These are phyloP conservation scores for Cochlearia excelsa DNA, from an alignment of 345 rosid genomes.

Conservation along the genomic window DNA sequence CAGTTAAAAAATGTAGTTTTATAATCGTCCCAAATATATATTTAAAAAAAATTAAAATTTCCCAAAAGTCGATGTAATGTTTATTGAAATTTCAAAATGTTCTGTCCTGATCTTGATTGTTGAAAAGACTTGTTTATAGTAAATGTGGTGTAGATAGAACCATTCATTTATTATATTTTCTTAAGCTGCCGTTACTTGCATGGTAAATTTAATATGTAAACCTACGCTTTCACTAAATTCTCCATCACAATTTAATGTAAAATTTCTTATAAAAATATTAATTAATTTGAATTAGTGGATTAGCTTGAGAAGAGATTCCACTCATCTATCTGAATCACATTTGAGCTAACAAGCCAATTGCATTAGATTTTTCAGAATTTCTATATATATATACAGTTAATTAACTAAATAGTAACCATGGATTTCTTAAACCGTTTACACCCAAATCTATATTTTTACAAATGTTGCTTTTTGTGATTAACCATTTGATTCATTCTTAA, in stretches of 20 bases:
- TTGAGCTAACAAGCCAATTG: constrained; percentile 23
- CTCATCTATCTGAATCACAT: constrained; percentile 7
- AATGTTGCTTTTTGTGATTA: neutral
- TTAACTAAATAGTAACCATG: constrained; percentile 17
- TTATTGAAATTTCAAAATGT: too few species aligned
- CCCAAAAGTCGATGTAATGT: too few species aligned
- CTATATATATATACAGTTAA: constrained; percentile 8
- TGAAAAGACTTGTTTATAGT: too few species aligned
- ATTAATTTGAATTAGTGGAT: neutral
- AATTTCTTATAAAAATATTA: neutral
- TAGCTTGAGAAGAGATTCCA: constrained; percentile 14
- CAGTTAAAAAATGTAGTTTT: too few species aligned
- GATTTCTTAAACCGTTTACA: constrained; percentile 8
- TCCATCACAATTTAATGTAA: neutral
- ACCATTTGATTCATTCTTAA: too few species aligned
- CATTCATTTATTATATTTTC: too few species aligned
- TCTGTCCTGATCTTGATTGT: too few species aligned
- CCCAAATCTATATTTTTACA: neutral
- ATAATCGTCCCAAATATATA: too few species aligned
- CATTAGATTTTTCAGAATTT: constrained; percentile 25
- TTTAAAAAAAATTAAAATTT: too few species aligned
- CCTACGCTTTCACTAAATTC: neutral
- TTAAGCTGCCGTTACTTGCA: neutral
- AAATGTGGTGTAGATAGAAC: too few species aligned
- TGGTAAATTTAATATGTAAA: neutral